Evolutionary conservation across 805 yeast genomes (phyloP).

Genomic region (Barnettozyma siamensis): DNA sequence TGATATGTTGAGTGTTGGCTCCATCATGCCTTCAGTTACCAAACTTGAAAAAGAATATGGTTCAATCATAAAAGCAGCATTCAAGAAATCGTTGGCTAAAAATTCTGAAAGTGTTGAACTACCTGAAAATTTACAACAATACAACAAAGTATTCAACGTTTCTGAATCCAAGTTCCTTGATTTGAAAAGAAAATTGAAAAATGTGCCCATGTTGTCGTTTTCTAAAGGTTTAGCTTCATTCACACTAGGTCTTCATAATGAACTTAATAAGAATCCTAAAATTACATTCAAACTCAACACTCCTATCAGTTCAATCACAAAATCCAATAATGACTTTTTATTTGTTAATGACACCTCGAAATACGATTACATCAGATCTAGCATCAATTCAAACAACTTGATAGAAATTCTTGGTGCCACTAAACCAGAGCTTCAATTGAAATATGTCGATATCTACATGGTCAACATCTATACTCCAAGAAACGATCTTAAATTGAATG

Average conservation of each 20-base stretch:
- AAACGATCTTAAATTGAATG: constrained; percentile 42
- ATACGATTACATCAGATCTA: constrained; percentile 56
- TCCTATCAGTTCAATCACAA: constrained; percentile 15
- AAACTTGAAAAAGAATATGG: constrained; percentile 56
- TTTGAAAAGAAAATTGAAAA: constrained; percentile 30
- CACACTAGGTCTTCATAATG: constrained; percentile 37
- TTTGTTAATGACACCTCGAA: constrained; percentile 4
- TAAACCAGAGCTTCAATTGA: constrained; percentile 14
- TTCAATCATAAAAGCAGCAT: constrained; percentile 44
- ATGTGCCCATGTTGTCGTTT: constrained; percentile 58
- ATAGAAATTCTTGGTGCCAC: constrained; percentile 15
- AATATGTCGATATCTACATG: constrained; percentile 44
- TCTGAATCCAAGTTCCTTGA: constrained; percentile 35
- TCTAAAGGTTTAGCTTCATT: constrained; percentile 51
- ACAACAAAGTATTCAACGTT: constrained; percentile 36
- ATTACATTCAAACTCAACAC: constrained; percentile 33
- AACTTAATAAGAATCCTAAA: constrained; percentile 35
- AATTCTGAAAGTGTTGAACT: constrained; percentile 9
- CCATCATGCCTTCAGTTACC: constrained; percentile 51
- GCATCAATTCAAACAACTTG: constrained; percentile 43
- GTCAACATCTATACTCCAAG: constrained; percentile 61
- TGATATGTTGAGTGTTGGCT: constrained; percentile 53
- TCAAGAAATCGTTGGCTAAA: constrained; percentile 23
- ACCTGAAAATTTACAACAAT: constrained; percentile 30
- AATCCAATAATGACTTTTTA: not conserved